Evolutionary conservation across 2,329 filamentous ascomycete genomes (phyloP), one percentile per base, ranked within the genome.

Genomic region (Thelonectria rubi): DNA sequence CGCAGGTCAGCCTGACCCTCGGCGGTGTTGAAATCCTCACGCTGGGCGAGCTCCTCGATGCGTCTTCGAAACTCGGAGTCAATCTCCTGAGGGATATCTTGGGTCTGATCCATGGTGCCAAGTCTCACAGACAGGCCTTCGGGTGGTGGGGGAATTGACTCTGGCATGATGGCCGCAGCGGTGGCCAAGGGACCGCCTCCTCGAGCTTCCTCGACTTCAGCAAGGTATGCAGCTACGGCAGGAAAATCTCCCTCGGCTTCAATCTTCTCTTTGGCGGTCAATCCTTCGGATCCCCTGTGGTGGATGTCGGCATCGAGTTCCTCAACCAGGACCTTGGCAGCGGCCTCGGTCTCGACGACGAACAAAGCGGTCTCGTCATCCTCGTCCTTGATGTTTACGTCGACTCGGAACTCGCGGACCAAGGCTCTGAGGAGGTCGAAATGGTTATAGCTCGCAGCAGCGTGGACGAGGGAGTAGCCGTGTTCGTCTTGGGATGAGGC

Each of bases 341-440:
- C 89, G 4, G 91, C 89, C 50, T 91, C 82, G 0, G 88, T 92
- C 78, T 99, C 95, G 26, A 89, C 88, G n/a, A 93, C 92, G 73
- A 97, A 99, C 5, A 99, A 82, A n/a, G 94, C 91, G 1, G 94
- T 97, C 79, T 99, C 95, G 58, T 89, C 87, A 75, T 99, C 95
- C 76, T 97, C 92, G 74, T 99, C 95, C 67, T 86, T 86, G 54
- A 97, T 81, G 74, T 97, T 90, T 49, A 93, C 86, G 62, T 94
- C 82, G 21, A 94, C 94, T 12, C 88, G 79, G 77, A 94, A 92
- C 34, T 94, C 91, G 48, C 82, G 82, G 26, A 97, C 83, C 6
- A 99, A 84, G 0, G 87, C 78, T 62, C 91, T 89, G 15, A 97
- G 84, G 15, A 99, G 88, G 57, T 91, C 86, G 37, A 92, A 80